A percentile compares a stretch with the other conserved stretches of the same genome.
Conservation (phyloP, 495 filamentous ascomycete genomes). For the Penicillium paxilli region DNA sequence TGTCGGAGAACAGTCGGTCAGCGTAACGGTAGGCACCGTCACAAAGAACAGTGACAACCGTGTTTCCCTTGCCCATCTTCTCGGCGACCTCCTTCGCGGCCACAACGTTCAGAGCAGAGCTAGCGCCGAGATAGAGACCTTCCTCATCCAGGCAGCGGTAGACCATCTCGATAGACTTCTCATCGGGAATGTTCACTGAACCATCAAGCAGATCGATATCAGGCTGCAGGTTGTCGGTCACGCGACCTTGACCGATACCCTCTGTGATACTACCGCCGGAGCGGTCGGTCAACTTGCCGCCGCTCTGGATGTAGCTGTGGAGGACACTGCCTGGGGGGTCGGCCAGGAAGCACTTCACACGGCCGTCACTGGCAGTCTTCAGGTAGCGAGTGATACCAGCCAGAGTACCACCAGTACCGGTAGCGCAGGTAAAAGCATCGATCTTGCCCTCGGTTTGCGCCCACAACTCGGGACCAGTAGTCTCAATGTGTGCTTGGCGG, state of each 20-base stretch:
- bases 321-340: slow-evolving; percentile 92
- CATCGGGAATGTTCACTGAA: slow-evolving; percentile 82
- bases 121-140: slow-evolving; percentile 93
- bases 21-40: slow-evolving; percentile 97
- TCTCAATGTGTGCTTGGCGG: slow-evolving; percentile 91
- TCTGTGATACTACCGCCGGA: slow-evolving; percentile 90
- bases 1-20: slow-evolving; percentile 84
- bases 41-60: slow-evolving; percentile 89
- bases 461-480: slow-evolving; percentile 97
- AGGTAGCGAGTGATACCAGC: slow-evolving; percentile 88
- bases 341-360: slow-evolving; percentile 86
- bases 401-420: slow-evolving; percentile 89
- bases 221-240: slow-evolving; percentile 87
- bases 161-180: slow-evolving; percentile 96
- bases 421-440: slow-evolving; percentile 94
- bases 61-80: slow-evolving; percentile 84
- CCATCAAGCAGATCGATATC: slow-evolving; percentile 86
- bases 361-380: slow-evolving; percentile 76
- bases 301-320: slow-evolving; percentile 85
- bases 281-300: slow-evolving; percentile 80
- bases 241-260: slow-evolving; percentile 95
- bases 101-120: slow-evolving; percentile 88
- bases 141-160: slow-evolving; percentile 97
- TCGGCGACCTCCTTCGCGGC: slow-evolving; percentile 93
- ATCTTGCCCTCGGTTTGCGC: slow-evolving; percentile 83